Evolutionary conservation across 176 grass and related monocot species (phyloP).

Genomic region (Otatea glauca): DNA sequence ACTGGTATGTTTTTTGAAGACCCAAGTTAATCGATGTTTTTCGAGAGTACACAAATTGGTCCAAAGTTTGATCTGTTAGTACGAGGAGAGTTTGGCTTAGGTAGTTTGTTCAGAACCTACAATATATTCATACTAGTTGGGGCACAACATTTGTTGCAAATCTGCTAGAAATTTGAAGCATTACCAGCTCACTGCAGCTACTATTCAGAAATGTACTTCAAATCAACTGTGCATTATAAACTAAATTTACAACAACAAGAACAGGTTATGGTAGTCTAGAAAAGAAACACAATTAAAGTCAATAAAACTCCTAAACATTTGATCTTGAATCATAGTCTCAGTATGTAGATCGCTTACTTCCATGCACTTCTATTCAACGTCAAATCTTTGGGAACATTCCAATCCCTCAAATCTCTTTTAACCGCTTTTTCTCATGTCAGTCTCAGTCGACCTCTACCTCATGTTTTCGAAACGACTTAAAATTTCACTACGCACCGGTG

Average conservation of each 20-base stretch:
- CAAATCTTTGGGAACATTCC: too few relatives aligned
- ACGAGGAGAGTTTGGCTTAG: not conserved
- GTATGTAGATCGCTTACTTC: too few relatives aligned
- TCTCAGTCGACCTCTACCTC: too few relatives aligned
- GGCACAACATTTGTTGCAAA: not conserved
- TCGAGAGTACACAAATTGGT: not conserved
- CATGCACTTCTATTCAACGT: too few relatives aligned
- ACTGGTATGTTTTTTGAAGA: not conserved
- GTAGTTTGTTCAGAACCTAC: not conserved
- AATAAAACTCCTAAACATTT: too few relatives aligned
- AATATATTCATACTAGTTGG: not conserved
- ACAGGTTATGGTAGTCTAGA: too few relatives aligned
- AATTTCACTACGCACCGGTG: too few relatives aligned
- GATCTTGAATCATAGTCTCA: too few relatives aligned
- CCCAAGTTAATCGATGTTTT: not conserved
- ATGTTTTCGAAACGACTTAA: too few relatives aligned
- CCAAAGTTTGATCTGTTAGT: not conserved
- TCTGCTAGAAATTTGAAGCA: not conserved
- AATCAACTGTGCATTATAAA: not conserved
- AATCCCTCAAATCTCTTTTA: too few relatives aligned
- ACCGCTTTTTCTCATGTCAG: too few relatives aligned
- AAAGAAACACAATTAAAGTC: too few relatives aligned
- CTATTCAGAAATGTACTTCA: not conserved
- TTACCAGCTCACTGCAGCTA: not conserved
- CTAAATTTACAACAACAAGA: not conserved